These are phyloP conservation scores for Melanomma pulvis-pyrius DNA, from an alignment of 495 filamentous ascomycete species.

Conservation along the genomic window DNA sequence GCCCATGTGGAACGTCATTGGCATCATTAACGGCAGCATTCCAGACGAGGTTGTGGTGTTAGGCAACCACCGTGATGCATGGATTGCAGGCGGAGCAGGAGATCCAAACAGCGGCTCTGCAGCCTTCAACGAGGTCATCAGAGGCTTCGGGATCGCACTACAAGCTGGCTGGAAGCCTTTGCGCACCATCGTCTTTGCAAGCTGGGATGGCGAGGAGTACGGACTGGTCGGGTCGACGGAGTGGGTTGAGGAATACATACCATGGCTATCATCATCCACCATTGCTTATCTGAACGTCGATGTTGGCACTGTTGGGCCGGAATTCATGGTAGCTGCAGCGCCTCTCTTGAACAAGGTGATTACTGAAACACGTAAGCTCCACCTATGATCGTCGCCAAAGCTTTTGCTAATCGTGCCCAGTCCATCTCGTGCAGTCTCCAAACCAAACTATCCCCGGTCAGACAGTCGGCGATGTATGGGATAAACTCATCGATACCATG, in stretches of 20 bases:
- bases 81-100: conserved; percentile 70
- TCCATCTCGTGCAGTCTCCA: conserved; percentile 67
- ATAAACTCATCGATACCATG: conserved; percentile 65
- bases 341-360: conserved; percentile 81
- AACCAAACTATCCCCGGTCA: conserved; percentile 68
- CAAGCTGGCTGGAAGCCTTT: conserved; percentile 47
- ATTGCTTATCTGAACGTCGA: conserved; percentile 76
- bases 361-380: conserved; percentile 61
- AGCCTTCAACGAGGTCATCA: conserved; percentile 48
- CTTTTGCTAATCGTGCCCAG: conserved; percentile 9
- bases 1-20: conserved; percentile 93
- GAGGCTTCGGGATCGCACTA: conserved; percentile 43
- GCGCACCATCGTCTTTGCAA: conserved; percentile 68
- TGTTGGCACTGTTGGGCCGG: conserved; percentile 58
- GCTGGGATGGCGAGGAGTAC: conserved; percentile 79
- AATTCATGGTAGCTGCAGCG: conserved; percentile 63
- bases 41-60: conserved; percentile 84
- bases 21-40: conserved; percentile 88
- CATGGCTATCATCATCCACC: conserved; percentile 64
- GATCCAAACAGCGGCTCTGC: conserved; percentile 52
- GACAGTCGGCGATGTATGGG: conserved; percentile 66
- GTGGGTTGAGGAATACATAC: conserved; percentile 81
- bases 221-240: conserved; percentile 71
- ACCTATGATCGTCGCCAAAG: background rate
- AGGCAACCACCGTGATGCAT: conserved; percentile 96